Base-by-base conservation (phyloP, 1,284 basidiomycete species). In the Pseudozyma hubeiensis region DNA sequence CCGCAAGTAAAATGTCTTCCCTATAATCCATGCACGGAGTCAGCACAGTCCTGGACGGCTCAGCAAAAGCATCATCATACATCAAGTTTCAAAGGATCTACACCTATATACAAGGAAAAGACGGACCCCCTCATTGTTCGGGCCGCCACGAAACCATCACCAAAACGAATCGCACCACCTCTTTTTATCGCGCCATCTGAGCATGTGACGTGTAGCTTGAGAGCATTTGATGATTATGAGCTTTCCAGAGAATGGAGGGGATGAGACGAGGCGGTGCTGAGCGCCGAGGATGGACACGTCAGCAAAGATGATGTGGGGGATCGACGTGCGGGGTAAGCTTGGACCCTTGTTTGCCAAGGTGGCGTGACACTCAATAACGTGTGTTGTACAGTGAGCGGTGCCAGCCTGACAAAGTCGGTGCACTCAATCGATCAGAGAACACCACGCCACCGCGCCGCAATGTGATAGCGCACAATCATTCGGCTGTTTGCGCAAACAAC, bases 141-240 rank as follows among this genome's bases (percentile, higher is more conserved):
- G 17, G 29, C 6, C 19, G 17, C 24, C 24, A 13, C 34, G 9
- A 39, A 41, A 41, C 11, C 10, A 37, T 10, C 30, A 30, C 46
- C 48, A 30, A 49, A 60, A 52, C 17, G 39, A 46, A 57, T 52
- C 33, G 50, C 55, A 60, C 59, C 63, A 62, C 57, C 58, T 64
- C 67, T 70, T 55, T 60, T 30, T 41, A 19, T 41, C 30, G 30
- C 24, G 19, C 14, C 10, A n/a, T 33, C 5, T 24, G 37, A 13
- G 35, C 35, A 37, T 37, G 9, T 37, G 17, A 29, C 41, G 19
- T 50, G 19, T 19, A 30, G 49, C 24, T 24, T 24, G 24, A 24
- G 24, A 24, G 24, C 24, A 4, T 1, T 24, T 24, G 24, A 24
- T 24, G 24, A 24, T 1, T 24, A 24, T 14, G 14, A 37, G 35